Percentiles rank a stretch among this genome's conserved stretches.
Conservation (phyloP, 352 stramenopile species). For the Globisporangium cederbergense region DNA sequence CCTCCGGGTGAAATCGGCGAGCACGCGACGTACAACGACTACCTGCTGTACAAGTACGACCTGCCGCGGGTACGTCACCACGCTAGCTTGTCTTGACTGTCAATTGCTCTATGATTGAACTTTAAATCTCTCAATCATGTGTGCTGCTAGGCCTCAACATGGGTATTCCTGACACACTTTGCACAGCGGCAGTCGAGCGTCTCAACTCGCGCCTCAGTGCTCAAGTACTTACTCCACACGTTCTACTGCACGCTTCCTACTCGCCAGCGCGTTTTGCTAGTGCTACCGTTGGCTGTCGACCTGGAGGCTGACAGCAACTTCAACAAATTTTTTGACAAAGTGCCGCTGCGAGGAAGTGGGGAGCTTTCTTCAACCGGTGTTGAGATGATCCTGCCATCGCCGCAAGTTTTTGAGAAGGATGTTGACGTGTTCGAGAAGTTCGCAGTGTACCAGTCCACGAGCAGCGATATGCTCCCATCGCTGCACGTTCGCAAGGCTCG, state of each 20-base stretch:
- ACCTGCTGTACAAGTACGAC: constrained; percentile 52
- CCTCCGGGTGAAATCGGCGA: constrained; percentile 46
- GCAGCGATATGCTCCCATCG: constrained; percentile 32
- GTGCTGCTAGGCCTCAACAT: constrained; percentile 29
- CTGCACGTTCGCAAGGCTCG: constrained; percentile 60
- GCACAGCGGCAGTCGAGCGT: constrained; percentile 40
- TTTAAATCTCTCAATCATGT: background rate
- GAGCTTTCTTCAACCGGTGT: background rate
- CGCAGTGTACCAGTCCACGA: constrained; percentile 42
- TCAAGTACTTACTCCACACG: constrained; percentile 55
- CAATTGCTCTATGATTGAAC: background rate
- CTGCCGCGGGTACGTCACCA: constrained; percentile 33
- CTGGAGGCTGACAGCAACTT: constrained; percentile 47
- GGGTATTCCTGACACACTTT: constrained; percentile 56
- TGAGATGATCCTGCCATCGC: constrained; percentile 24
- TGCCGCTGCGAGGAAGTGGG: constrained; percentile 17
- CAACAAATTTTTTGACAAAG: constrained; percentile 54
- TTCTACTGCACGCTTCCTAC: constrained; percentile 43
- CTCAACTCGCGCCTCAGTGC: constrained; percentile 32
- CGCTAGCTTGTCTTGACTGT: too few species aligned
- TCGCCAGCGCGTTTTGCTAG: constrained; percentile 39
- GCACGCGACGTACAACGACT: constrained; percentile 28
- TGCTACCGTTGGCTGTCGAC: constrained; percentile 45
- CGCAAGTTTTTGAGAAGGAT: constrained; percentile 19
- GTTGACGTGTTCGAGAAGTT: constrained; percentile 40